Percentiles rank a stretch among this genome's conserved stretches.
Conservation (phyloP, 148 eudicot species). For the Silene conica region DNA sequence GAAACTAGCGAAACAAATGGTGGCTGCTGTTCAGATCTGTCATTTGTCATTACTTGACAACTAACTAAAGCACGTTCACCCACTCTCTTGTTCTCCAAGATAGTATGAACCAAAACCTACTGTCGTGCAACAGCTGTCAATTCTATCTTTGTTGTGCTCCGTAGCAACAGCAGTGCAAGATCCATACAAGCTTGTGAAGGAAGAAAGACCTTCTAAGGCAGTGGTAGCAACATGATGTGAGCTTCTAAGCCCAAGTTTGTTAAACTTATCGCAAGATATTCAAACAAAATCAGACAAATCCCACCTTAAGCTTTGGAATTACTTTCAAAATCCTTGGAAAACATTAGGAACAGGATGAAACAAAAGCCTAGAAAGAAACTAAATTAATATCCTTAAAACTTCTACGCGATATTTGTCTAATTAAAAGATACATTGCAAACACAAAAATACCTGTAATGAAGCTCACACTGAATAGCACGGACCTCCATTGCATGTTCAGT, state of each 20-base stretch:
- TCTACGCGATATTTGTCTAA: slow-evolving; percentile 2
- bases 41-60: not conserved
- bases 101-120: not conserved
- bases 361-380: not conserved
- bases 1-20: not conserved
- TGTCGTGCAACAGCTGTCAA: not conserved
- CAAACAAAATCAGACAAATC: not conserved
- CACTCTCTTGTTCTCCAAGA: not conserved
- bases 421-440: slow-evolving; percentile 19
- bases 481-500: slow-evolving; percentile 26
- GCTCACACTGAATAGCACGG: slow-evolving; percentile 22
- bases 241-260: slow-evolving; percentile 7
- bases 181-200: not conserved
- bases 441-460: slow-evolving; percentile 48
- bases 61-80: slow-evolving; percentile 2
- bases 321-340: not conserved
- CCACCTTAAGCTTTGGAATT: not conserved
- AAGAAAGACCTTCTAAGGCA: slow-evolving; percentile 2
- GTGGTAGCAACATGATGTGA: not conserved
- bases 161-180: not conserved
- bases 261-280: not conserved
- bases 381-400: slow-evolving; percentile 4
- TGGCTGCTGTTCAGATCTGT: not conserved
- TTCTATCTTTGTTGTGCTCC: not conserved
- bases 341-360: not conserved